Evolutionary conservation across 1,284 basidiomycete genomes (phyloP), one percentile per base, ranked within the genome.

Genomic region (Porodaedalea pini): DNA sequence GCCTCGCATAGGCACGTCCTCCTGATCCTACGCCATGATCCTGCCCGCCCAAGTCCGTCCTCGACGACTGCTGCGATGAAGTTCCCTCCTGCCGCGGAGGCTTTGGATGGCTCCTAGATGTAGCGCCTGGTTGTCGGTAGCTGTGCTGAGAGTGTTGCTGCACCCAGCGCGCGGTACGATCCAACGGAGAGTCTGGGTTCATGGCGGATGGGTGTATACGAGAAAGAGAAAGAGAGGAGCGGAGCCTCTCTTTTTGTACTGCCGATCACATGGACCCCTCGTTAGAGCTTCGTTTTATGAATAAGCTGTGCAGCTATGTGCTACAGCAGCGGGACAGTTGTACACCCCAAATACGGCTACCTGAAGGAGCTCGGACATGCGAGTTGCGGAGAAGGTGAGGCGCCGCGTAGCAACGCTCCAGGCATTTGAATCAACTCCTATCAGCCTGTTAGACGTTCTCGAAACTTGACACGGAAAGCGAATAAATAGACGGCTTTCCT

Each of bases 161-260:
- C 34, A 60, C 58, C 58, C 58, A 60, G 50, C 48, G 58, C 23
- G 58, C 58, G n/a, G 58, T 60, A 25, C 58, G 58, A 27, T 60
- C 54, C 48, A 60, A 31, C 2, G 56, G 27, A 8, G 57, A 54
- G 27, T 54, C 51, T n/a, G 57, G 51, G 29, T 58, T 31, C 57
- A 54, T 54, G 48, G 54, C 40, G 39, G 50, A 36, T 45, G 54
- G 21, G 17, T 13, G 47, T 19, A 21, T 34, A 25, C 32, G 40
- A 36, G 25, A 43, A 17, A 34, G 34, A 25, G 21, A 17, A 31
- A 10, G 40, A 27, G 23, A 41, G 21, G 41, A 40, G 34, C 40
- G 51, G 37, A 32, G 53, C 40, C 19, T 36, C 15, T 41, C 43
- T 55, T 55, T 59, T 55, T 50, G 49, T 59, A 59, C 21, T 37